A percentile compares a stretch with the other conserved stretches of the same genome.
Evolutionary conservation across 257 asterid genomes (phyloP).

Genomic region (Dorcoceras hygrometricum): DNA sequence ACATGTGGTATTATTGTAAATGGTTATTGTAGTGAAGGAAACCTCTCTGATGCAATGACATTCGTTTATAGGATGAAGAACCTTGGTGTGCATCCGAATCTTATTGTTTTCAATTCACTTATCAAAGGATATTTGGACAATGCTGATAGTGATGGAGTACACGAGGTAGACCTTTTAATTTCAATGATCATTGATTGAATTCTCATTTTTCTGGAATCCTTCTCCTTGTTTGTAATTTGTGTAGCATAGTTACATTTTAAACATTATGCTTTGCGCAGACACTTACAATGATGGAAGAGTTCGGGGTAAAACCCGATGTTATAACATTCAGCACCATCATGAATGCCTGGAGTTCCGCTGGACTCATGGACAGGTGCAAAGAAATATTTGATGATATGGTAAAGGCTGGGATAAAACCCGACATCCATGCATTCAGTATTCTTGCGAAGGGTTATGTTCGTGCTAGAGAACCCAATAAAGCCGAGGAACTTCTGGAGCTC

Average conservation of each 20-base stretch:
- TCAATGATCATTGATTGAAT: conserved; percentile 3
- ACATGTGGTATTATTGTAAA: conserved; percentile 81
- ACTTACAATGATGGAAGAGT: conserved; percentile 69
- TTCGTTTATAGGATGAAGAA: conserved; percentile 79
- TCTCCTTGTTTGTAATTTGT: conserved; percentile 7
- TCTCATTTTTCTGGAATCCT: background rate
- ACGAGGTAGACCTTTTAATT: conserved; percentile 52
- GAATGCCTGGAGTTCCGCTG: conserved; percentile 91
- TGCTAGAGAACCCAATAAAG: conserved; percentile 69
- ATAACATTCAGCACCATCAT: conserved; percentile 89
- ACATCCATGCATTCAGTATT: conserved; percentile 76
- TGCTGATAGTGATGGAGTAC: conserved; percentile 65
- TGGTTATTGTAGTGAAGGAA: conserved; percentile 86
- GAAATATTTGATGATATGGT: conserved; percentile 76
- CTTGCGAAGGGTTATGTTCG: conserved; percentile 95
- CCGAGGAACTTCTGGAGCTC: conserved; percentile 53
- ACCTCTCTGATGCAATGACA: conserved; percentile 68
- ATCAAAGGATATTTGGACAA: conserved; percentile 68
- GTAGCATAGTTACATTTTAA: background rate
- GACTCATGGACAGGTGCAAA: conserved; percentile 76
- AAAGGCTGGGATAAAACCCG: conserved; percentile 71
- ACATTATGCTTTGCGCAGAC: conserved; percentile 39
- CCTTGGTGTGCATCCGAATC: conserved; percentile 71
- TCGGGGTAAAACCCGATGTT: conserved; percentile 83
- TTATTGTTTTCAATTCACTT: conserved; percentile 75